Evolutionary conservation across 2,329 filamentous ascomycete genomes (phyloP).

Genomic region (Pyricularia pennisetigena): DNA sequence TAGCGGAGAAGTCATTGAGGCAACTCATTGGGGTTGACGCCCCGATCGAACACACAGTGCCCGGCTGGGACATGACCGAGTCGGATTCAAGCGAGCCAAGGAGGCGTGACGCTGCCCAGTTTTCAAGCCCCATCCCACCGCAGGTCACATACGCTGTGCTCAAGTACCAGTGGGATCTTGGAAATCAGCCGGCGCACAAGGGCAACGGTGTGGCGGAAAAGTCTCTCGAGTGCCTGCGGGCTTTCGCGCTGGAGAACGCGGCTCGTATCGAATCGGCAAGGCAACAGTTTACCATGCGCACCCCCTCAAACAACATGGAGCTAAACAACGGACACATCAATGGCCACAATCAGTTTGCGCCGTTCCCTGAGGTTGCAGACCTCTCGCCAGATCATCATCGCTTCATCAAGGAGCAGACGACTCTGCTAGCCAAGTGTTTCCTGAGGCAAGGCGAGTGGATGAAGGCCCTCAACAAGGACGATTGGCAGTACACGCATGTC

Average conservation of each 20-base stretch:
- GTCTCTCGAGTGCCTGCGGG: conserved; percentile 47
- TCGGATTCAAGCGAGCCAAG: not conserved
- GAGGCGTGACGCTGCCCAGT: conserved; percentile 4
- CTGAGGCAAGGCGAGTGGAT: conserved; percentile 96
- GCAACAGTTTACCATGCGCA: conserved; percentile 37
- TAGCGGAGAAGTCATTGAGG: conserved; percentile 91
- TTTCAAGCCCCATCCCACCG: conserved; percentile 37
- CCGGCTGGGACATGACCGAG: conserved; percentile 34
- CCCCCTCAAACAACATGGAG: conserved; percentile 27
- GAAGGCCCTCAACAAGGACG: conserved; percentile 70
- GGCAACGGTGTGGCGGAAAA: conserved; percentile 38
- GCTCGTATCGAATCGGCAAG: conserved; percentile 42
- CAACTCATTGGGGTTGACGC: conserved; percentile 71
- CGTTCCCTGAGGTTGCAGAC: conserved; percentile 10
- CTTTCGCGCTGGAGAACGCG: conserved; percentile 51
- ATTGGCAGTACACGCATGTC: conserved; percentile 82
- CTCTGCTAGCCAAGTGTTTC: conserved; percentile 88
- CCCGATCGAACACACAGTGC: conserved; percentile 49
- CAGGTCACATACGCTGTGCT: conserved; percentile 93
- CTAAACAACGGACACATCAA: conserved; percentile 24
- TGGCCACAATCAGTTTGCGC: conserved; percentile 1
- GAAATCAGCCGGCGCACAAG: conserved; percentile 44
- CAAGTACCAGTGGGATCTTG: conserved; percentile 92
- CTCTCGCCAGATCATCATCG: conserved; percentile 41
- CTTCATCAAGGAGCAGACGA: conserved; percentile 48